Evolutionary conservation across 2,329 filamentous ascomycete species (phyloP), one percentile per base, ranked within the genome.

Genomic region (Nigrograna mackinnonii): DNA sequence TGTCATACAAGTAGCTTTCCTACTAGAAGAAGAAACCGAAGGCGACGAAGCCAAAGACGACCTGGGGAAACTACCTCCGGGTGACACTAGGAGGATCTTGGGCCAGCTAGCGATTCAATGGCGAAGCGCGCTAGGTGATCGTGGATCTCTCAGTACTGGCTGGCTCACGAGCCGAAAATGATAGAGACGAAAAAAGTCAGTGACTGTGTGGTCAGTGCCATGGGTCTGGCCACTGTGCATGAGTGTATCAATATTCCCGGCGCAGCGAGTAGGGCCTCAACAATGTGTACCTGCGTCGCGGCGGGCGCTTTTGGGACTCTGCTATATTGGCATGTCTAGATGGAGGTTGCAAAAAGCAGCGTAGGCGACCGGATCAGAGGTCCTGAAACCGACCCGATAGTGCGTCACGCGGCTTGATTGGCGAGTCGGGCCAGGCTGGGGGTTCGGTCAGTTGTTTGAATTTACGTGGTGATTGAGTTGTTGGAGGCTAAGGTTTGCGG

Each of bases 41-140:
- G 64, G 67, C n/a, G 62, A 71, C 31, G 69, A 74, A 30, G 69
- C 69, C 5, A 73, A 70, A 30, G 68, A 74, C 35, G 71, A 74
- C 34, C 59, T 49, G 35, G 43, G 43, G 19, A 50, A 41, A 28
- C 19, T 46, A n/a, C 22, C 36, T 17, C 14, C 46, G 9, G 46
- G 53, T 19, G 68, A 70, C 47, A 72, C 73, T 14, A 74, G 78
- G 47, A 73, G 87, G 26, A 75, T 85, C 16, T 83, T 97, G 62
- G 92, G 91, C 4, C 84, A 94, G 49, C 70, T 97, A 53, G 86
- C 85, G 32, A 87, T 97, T 45, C 86, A 89, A 41, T 99, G 94
- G 94, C 80, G 89, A 50, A 87, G 87, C 26, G 82, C 88, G 48
- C 91, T 96, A 86, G 94, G 94, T 1, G 94, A 92, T 69, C 81